These are phyloP conservation scores for Panicum hallii DNA, from an alignment of 202 grass and related monocot species.

Conservation along the genomic window DNA sequence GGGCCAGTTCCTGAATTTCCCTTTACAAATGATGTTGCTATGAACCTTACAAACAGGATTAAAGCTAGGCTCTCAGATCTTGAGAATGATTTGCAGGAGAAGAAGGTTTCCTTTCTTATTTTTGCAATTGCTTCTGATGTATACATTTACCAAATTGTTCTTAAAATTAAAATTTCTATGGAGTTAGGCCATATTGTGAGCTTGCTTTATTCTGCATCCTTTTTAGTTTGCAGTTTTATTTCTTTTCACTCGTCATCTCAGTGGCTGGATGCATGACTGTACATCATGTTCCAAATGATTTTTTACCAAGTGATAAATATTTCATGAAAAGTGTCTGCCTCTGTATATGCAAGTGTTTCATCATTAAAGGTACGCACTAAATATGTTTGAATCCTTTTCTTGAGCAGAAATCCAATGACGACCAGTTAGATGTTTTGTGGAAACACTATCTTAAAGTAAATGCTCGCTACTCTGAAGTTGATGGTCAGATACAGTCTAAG, in stretches of 20 bases:
- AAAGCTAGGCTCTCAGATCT: slow-evolving; percentile 74
- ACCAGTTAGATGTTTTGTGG: slow-evolving; percentile 71
- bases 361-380: slow-evolving; percentile 39
- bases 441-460: slow-evolving; percentile 65
- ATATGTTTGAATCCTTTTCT: slow-evolving; percentile 41
- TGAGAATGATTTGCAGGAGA: slow-evolving; percentile 82
- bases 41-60: slow-evolving; percentile 72
- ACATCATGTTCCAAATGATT: neutral
- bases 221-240: slow-evolving; percentile 27
- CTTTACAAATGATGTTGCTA: slow-evolving; percentile 72
- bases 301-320: neutral
- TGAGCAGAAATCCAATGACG: slow-evolving; percentile 84
- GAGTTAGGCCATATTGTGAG: slow-evolving; percentile 8
- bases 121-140: slow-evolving; percentile 33
- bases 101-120: slow-evolving; percentile 64
- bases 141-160: slow-evolving; percentile 27
- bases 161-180: slow-evolving; percentile 3
- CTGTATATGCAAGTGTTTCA: neutral
- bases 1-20: slow-evolving; percentile 73
- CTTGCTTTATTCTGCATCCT: slow-evolving; percentile 22
- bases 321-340: slow-evolving; percentile 14
- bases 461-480: slow-evolving; percentile 75
- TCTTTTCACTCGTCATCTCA: slow-evolving; percentile 38
- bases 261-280: slow-evolving; percentile 16
- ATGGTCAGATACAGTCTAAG: slow-evolving; percentile 75